phyloP scores from a whole-genome alignment of 2,329 filamentous ascomycete species.

The Talaromyces piceae region DNA sequence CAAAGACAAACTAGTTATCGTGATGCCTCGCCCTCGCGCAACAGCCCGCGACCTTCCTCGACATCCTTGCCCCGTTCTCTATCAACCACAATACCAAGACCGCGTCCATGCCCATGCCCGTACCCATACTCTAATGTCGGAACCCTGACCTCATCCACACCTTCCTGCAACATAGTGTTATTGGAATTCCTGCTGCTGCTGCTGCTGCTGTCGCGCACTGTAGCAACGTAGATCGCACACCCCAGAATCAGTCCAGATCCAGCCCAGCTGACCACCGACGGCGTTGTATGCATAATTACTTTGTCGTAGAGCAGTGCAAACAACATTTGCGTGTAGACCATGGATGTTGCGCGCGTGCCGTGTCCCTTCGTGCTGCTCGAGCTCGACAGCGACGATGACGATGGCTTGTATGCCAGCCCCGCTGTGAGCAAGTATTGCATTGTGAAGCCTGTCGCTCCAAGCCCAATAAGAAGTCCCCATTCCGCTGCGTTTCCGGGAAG shows the following conservation, averaged over 20 bases:
- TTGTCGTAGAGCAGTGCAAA: constrained; percentile 61
- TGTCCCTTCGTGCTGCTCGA: constrained; percentile 13
- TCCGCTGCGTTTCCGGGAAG: constrained; percentile 49
- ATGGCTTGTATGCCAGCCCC: constrained; percentile 63
- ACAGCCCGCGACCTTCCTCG: constrained; percentile 8
- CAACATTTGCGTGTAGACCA: constrained; percentile 64
- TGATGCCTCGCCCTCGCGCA: constrained; percentile 4
- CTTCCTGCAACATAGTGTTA: not conserved
- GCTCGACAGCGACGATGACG: too few relatives aligned
- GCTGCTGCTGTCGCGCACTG: constrained; percentile 39
- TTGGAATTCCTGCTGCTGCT: not conserved
- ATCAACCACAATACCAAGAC: not conserved
- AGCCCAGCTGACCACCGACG: constrained; percentile 50
- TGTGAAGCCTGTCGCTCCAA: constrained; percentile 68
- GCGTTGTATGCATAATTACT: constrained; percentile 54
- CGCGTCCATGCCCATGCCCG: too few relatives aligned
- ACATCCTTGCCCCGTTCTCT: not conserved
- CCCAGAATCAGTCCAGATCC: constrained; percentile 59
- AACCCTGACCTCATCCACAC: not conserved
- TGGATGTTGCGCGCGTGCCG: constrained; percentile 51
- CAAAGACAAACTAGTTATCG: not conserved
- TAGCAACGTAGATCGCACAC: constrained; percentile 57
- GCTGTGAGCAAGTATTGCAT: constrained; percentile 82
- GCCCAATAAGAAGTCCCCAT: constrained; percentile 60
- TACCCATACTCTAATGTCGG: not conserved